Evolutionary conservation across 768 basidiomycete genomes (phyloP).

Genomic region (Phanerochaete sordida): DNA sequence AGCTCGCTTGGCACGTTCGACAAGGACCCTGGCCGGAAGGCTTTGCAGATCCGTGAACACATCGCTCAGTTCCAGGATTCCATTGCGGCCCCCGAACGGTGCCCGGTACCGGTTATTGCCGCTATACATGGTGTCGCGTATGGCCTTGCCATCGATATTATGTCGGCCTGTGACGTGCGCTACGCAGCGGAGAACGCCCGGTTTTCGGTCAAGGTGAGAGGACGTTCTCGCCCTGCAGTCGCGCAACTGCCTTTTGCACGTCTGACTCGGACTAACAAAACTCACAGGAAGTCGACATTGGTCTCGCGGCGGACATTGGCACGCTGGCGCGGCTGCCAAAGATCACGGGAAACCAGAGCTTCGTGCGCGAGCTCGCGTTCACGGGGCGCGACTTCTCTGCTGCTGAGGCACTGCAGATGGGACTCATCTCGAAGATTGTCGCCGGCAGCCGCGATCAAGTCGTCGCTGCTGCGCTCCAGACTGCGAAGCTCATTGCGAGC

Average conservation of each 20-base stretch:
- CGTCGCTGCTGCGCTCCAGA: conserved; percentile 55
- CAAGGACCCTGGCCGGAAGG: conserved; percentile 51
- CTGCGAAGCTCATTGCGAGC: conserved; percentile 60
- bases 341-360: conserved; percentile 68
- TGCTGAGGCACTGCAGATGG: conserved; percentile 61
- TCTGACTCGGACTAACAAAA: conserved; percentile 1
- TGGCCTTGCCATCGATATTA: conserved; percentile 79
- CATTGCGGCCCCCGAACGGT: conserved; percentile 64
- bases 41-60: conserved; percentile 44
- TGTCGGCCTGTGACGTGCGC: conserved; percentile 75
- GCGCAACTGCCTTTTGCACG: neutral
- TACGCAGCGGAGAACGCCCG: conserved; percentile 57
- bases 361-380: conserved; percentile 72
- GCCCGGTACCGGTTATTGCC: conserved; percentile 77
- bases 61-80: conserved; percentile 64
- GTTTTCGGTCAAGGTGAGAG: conserved; percentile 82
- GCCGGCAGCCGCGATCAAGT: conserved; percentile 66
- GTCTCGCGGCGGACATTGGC: conserved; percentile 86
- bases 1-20: conserved; percentile 4
- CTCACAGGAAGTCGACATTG: conserved; percentile 78
- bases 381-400: conserved; percentile 69
- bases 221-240: too few relatives aligned
- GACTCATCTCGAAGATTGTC: conserved; percentile 72
- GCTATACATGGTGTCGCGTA: conserved; percentile 74
- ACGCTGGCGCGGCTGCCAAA: conserved; percentile 81